Percentiles rank a stretch among this genome's conserved stretches.
Conservation (phyloP, 1,284 basidiomycete species). For the Cystodermella granulosa region DNA sequence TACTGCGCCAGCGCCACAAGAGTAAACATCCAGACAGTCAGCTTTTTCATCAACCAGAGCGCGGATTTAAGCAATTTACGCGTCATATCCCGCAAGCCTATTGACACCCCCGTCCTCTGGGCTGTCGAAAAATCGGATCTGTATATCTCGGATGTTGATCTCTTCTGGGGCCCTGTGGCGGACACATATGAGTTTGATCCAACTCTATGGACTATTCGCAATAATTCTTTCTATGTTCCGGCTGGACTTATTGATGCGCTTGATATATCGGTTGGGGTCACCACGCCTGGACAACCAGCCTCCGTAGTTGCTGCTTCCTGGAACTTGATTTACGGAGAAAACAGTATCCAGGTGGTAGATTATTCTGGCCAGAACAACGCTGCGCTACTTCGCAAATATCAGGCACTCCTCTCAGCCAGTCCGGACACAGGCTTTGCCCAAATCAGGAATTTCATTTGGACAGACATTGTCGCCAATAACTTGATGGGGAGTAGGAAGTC, state of each 20-base stretch:
- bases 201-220: slow-evolving; percentile 9
- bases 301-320: slow-evolving; percentile 8
- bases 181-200: slow-evolving; percentile 12
- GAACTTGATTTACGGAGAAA: slow-evolving; percentile 1
- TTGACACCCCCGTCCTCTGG: slow-evolving; percentile 14
- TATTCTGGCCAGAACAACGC: slow-evolving; percentile 13
- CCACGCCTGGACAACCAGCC: slow-evolving; percentile 1
- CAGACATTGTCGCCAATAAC: too few relatives aligned
- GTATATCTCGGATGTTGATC: slow-evolving; percentile 11
- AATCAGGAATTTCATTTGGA: slow-evolving; percentile 18
- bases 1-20: slow-evolving; percentile 15
- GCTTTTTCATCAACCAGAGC: slow-evolving; percentile 12
- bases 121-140: slow-evolving; percentile 12
- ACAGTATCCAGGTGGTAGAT: slow-evolving; percentile 1
- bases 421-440: slow-evolving; percentile 10
- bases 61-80: slow-evolving; percentile 7
- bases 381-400: slow-evolving; percentile 11
- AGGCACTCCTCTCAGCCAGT: slow-evolving; percentile 9
- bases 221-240: slow-evolving; percentile 14
- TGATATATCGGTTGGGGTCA: slow-evolving; percentile 5
- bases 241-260: slow-evolving; percentile 11
- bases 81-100: slow-evolving; percentile 5
- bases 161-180: slow-evolving; percentile 15
- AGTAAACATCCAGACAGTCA: slow-evolving; percentile 13
- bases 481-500: too few relatives aligned